A percentile compares a stretch with the other conserved stretches of the same genome.
These are phyloP conservation scores for Coemansia guatemalensis DNA, from an alignment of 192 early-diverging fungal genomes.

Conservation along the genomic window DNA sequence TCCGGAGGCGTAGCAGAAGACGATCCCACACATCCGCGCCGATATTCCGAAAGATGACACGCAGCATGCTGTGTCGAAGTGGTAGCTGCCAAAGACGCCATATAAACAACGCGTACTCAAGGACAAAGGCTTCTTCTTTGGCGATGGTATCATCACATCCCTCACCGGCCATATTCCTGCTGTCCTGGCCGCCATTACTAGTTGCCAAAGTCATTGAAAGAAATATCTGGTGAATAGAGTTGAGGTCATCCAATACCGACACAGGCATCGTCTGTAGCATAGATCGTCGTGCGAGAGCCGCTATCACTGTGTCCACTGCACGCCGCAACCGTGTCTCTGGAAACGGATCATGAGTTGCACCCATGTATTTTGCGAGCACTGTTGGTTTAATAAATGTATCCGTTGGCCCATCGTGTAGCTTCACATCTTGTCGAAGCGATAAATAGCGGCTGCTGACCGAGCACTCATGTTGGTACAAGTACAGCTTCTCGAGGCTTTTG, in stretches of 20 bases:
- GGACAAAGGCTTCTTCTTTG: slow-evolving; percentile 6
- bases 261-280: neutral
- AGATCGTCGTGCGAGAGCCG: slow-evolving; percentile 7
- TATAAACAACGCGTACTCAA: slow-evolving; percentile 35
- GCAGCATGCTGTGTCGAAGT: neutral
- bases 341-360: slow-evolving; percentile 1
- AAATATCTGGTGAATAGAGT: slow-evolving; percentile 12
- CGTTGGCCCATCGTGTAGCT: neutral
- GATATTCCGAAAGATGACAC: slow-evolving; percentile 12
- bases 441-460: neutral
- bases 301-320: slow-evolving; percentile 17
- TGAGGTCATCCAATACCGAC: slow-evolving; percentile 3
- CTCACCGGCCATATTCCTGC: neutral
- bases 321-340: slow-evolving; percentile 35
- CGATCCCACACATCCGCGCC: slow-evolving; percentile 23
- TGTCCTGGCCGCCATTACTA: neutral
- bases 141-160: neutral
- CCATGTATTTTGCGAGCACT: neutral
- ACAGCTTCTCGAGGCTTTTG: slow-evolving; percentile 8
- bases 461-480: neutral
- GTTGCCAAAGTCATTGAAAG: neutral
- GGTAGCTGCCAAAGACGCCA: slow-evolving; percentile 29
- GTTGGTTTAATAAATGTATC: slow-evolving; percentile 6
- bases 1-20: slow-evolving; percentile 10
- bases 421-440: slow-evolving; percentile 2